These are phyloP conservation scores for Bryoerythrophyllum caledonicum DNA, from an alignment of 225 moss, liverwort and hornwort species.

Conservation along the genomic window DNA sequence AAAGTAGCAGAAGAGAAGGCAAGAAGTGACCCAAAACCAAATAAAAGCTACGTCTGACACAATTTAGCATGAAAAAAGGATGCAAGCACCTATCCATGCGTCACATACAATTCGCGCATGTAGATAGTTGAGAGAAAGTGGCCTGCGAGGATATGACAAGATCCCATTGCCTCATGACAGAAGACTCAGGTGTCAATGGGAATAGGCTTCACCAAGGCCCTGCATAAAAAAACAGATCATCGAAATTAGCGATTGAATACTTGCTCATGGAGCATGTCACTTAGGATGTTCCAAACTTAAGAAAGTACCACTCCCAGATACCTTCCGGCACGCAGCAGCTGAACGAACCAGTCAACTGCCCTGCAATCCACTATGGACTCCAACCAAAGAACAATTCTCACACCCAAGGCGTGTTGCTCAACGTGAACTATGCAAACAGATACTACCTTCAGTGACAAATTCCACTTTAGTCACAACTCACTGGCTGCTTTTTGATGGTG, in stretches of 20 bases:
- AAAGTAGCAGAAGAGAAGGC: constrained; percentile 31
- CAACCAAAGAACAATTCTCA: constrained; percentile 26
- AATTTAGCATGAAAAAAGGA: constrained; percentile 47
- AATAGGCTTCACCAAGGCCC: constrained; percentile 48
- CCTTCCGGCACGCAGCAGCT: constrained; percentile 17
- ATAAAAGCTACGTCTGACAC: constrained; percentile 36
- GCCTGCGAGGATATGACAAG: constrained; percentile 36
- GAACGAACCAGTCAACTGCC: constrained; percentile 13
- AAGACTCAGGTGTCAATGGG: constrained; percentile 37
- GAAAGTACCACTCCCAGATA: constrained; percentile 19
- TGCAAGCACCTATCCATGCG: constrained; percentile 72
- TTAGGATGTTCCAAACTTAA: not conserved
- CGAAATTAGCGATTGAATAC: constrained; percentile 20
- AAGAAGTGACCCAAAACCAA: constrained; percentile 34
- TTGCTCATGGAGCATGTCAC: not conserved
- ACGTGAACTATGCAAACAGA: constrained; percentile 28
- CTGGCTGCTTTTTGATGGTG: constrained; percentile 81
- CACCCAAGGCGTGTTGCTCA: constrained; percentile 43
- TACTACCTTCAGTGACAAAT: constrained; percentile 32
- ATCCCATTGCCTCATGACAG: constrained; percentile 34
- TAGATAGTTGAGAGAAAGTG: constrained; percentile 54
- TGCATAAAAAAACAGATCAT: constrained; percentile 39
- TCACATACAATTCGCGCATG: constrained; percentile 64
- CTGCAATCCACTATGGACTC: constrained; percentile 1
- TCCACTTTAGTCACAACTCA: constrained; percentile 55